Percentiles rank a stretch among this genome's conserved stretches.
phyloP scores from a whole-genome alignment of 495 filamentous ascomycete genomes.

The Aspergillus indologenus region DNA sequence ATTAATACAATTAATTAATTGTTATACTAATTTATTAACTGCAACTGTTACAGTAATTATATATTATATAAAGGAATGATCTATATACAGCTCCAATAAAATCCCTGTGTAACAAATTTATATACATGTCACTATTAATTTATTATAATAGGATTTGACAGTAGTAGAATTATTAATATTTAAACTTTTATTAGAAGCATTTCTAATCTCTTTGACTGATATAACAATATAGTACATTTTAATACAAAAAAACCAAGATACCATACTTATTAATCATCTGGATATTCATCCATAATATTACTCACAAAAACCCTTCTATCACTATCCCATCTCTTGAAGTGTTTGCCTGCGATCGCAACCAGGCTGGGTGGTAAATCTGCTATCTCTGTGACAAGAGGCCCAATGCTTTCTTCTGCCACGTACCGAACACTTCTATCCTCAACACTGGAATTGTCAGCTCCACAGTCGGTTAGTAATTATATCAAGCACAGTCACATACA shows the following conservation, averaged over 20 bases:
- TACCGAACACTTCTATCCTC: constrained; percentile 69
- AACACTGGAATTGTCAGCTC: constrained; percentile 45
- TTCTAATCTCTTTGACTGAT: too few species aligned
- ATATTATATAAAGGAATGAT: too few species aligned
- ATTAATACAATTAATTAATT: too few species aligned
- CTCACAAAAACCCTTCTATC: constrained; percentile 69
- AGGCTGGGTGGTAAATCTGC: constrained; percentile 51
- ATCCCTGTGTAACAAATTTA: too few species aligned
- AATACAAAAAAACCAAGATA: neutral
- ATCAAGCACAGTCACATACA: constrained; percentile 55
- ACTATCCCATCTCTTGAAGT: constrained; percentile 84
- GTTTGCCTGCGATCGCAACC: constrained; percentile 71
- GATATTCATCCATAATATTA: constrained; percentile 82
- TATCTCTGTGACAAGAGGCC: constrained; percentile 50
- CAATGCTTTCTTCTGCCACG: constrained; percentile 86
- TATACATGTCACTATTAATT: too few species aligned
- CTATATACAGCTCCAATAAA: too few species aligned
- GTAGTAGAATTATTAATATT: too few species aligned
- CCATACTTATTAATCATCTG: constrained; percentile 60
- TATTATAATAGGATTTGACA: too few species aligned
- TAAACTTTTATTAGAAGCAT: too few species aligned
- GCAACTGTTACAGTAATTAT: too few species aligned
- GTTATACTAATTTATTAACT: too few species aligned
- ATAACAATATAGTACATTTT: too few species aligned
- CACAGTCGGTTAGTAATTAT: neutral